These are phyloP conservation scores for Leishmania aethiopica DNA, from an alignment of 208 protist species.

Conservation along the genomic window DNA sequence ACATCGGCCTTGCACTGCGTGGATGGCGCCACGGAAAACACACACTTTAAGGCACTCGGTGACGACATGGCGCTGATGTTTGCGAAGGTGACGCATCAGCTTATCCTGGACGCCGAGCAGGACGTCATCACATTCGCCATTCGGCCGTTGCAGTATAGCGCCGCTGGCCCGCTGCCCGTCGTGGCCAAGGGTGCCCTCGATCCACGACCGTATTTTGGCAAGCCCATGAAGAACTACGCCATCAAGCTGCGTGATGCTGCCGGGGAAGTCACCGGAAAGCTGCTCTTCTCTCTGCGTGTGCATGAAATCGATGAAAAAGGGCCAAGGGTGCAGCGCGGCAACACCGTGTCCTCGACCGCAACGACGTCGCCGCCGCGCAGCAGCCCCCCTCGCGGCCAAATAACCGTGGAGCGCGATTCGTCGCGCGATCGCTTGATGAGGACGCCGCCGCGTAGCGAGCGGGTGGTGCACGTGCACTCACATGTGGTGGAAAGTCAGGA, in stretches of 20 bases:
- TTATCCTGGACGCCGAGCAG: conserved; percentile 45
- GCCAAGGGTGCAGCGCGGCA: no score
- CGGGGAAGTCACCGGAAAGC: conserved; percentile 70
- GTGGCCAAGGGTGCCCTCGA: conserved; percentile 86
- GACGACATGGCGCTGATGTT: conserved; percentile 73
- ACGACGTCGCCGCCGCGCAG: neutral
- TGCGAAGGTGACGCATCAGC: conserved; percentile 12
- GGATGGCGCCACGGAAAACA: conserved; percentile 29
- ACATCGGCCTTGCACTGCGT: conserved; percentile 2
- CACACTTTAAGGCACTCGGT: conserved; percentile 58
- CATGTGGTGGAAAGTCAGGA: no score
- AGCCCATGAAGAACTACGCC: conserved; percentile 83
- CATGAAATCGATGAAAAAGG: conserved; percentile 33
- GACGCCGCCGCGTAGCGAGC: conserved; percentile 2
- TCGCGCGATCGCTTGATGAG: conserved; percentile 21
- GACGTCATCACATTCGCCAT: conserved; percentile 76
- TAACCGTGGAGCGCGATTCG: conserved; percentile 8
- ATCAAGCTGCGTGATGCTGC: conserved; percentile 81
- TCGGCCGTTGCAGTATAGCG: conserved; percentile 52
- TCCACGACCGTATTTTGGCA: conserved; percentile 62
- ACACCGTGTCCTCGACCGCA: neutral
- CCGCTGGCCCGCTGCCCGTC: conserved; percentile 42
- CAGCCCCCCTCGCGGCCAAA: neutral
- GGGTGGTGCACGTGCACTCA: neutral
- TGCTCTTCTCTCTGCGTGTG: conserved; percentile 75